A percentile compares a stretch with the other conserved stretches of the same genome.
Conservation (phyloP, 192 early-diverging fungal genomes). For the Backusella psychrophila region DNA sequence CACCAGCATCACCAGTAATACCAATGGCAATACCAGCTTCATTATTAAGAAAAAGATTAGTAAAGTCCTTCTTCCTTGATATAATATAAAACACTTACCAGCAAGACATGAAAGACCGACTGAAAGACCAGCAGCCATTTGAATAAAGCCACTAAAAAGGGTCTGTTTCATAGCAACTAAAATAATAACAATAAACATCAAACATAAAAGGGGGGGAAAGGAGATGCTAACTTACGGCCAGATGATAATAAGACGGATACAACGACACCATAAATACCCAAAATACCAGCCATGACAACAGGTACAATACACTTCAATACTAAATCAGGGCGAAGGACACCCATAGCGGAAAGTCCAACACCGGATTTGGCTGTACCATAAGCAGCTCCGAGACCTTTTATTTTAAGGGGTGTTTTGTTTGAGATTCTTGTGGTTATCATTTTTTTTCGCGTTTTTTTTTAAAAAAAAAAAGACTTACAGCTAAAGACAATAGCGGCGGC, state of each 20-base stretch:
- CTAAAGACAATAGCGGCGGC: conserved; percentile 89
- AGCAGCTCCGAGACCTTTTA: conserved; percentile 86
- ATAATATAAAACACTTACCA: not conserved
- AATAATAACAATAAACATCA: conserved; percentile 2
- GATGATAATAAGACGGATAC: conserved; percentile 90
- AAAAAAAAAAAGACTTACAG: conserved; percentile 52
- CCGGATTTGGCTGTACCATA: conserved; percentile 98
- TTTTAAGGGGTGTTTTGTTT: not conserved
- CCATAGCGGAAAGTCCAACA: conserved; percentile 93
- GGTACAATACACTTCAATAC: conserved; percentile 90
- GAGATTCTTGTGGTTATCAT: not conserved
- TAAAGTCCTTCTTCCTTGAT: not conserved
- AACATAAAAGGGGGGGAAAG: not conserved
- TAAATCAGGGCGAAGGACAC: conserved; percentile 91
- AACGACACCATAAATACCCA: conserved; percentile 97
- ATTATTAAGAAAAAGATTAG: not conserved
- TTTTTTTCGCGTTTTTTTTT: not conserved
- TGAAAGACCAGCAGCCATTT: conserved; percentile 88
- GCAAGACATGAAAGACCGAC: conserved; percentile 92
- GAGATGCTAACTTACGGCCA: conserved; percentile 50
- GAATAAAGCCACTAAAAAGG: conserved; percentile 80
- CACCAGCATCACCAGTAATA: conserved; percentile 94
- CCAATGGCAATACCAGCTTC: conserved; percentile 94
- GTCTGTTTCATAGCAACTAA: conserved; percentile 42
- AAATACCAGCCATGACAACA: conserved; percentile 99